Evolutionary conservation across 345 rosid species (phyloP).

Genomic region (Punica granatum): DNA sequence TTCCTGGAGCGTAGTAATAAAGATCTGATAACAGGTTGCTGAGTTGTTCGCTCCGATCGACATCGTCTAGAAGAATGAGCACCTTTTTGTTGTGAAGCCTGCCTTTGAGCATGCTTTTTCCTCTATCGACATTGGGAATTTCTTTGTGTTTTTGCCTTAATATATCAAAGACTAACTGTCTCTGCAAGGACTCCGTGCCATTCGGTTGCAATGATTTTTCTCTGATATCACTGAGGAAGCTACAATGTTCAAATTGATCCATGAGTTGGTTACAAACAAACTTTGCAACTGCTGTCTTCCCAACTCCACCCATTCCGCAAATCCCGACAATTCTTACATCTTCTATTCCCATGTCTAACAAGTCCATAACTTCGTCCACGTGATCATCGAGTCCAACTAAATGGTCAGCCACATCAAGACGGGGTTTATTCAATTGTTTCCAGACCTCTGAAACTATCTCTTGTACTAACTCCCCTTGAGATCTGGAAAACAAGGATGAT

Average conservation of each 20-base stretch:
- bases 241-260: background rate
- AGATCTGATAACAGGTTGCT: background rate
- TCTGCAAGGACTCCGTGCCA: background rate
- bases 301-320: background rate
- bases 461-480: background rate
- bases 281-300: background rate
- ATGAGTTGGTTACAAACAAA: background rate
- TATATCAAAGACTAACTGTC: background rate
- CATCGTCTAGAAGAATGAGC: background rate
- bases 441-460: background rate
- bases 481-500: background rate
- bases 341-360: background rate
- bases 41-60: background rate
- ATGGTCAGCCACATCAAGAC: background rate
- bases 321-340: background rate
- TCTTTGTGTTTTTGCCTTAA: background rate
- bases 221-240: slow-evolving; percentile 2
- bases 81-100: background rate
- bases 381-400: background rate
- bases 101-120: background rate
- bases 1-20: background rate
- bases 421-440: background rate
- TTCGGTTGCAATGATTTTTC: background rate
- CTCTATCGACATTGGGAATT: background rate
- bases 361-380: background rate